phyloP scores from a whole-genome alignment of 2,329 filamentous ascomycete species.

The Trichophyton verrucosum region DNA sequence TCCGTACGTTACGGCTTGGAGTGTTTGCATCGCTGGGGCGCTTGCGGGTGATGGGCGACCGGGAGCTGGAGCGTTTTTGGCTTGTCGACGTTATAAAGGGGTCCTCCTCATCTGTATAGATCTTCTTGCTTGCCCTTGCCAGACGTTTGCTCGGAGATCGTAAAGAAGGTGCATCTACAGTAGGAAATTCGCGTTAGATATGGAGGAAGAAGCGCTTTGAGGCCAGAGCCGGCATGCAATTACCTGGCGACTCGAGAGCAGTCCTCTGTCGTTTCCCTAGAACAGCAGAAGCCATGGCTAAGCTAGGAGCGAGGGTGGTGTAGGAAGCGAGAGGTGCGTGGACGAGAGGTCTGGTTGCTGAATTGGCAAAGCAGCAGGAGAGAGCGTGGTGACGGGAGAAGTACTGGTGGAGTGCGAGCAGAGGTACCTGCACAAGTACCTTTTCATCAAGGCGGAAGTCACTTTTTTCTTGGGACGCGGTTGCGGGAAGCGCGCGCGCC shows the following conservation, averaged over 20 bases:
- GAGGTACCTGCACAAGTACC: slow-evolving; percentile 15
- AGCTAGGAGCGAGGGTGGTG: slow-evolving; percentile 13
- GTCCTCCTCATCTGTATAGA: slow-evolving; percentile 23
- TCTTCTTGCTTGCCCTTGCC: slow-evolving; percentile 31
- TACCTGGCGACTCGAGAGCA: slow-evolving; percentile 29
- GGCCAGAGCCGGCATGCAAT: slow-evolving; percentile 12
- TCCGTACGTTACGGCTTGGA: slow-evolving; percentile 28
- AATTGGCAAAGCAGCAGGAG: slow-evolving; percentile 18
- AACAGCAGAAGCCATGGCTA: slow-evolving; percentile 26
- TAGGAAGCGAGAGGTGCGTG: slow-evolving; percentile 14
- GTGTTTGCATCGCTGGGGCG: slow-evolving; percentile 15
- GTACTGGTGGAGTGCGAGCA: slow-evolving; percentile 8
- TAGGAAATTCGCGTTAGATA: slow-evolving; percentile 11
- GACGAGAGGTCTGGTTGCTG: slow-evolving; percentile 14
- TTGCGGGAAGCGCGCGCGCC: not conserved
- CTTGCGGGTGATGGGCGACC: slow-evolving; percentile 15
- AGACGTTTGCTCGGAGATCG: slow-evolving; percentile 37
- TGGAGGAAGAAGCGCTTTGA: slow-evolving; percentile 9
- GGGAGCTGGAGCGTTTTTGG: slow-evolving; percentile 29
- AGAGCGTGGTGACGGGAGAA: slow-evolving; percentile 9
- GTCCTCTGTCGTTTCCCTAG: slow-evolving; percentile 13
- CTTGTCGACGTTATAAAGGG: slow-evolving; percentile 19
- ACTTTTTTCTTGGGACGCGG: not conserved
- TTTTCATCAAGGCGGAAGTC: slow-evolving; percentile 11
- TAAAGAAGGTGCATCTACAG: slow-evolving; percentile 18